Conservation (phyloP, 192 early-diverging fungal genomes). For the Entomortierella chlamydospora region DNA sequence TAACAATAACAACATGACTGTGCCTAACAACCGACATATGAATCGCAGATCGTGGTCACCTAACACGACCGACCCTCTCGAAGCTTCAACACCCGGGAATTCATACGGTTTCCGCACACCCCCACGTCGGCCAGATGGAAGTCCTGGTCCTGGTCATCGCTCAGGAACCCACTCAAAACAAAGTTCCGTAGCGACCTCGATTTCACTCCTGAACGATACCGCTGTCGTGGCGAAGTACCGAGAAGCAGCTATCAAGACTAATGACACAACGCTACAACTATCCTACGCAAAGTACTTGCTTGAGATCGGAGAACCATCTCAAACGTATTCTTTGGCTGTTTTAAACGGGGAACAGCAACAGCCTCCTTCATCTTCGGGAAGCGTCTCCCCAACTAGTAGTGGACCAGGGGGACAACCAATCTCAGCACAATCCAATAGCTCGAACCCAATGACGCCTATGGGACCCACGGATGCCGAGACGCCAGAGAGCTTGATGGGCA, state of each 20-base stretch:
- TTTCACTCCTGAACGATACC: conserved; percentile 34
- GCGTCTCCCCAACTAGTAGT: background rate
- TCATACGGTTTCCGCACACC: conserved; percentile 18
- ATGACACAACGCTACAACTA: conserved; percentile 76
- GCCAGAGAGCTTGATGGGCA: conserved; percentile 2
- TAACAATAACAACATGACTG: background rate
- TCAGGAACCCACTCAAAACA: conserved; percentile 32
- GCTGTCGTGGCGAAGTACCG: conserved; percentile 67
- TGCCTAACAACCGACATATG: background rate
- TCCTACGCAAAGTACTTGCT: conserved; percentile 84
- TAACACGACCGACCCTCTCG: conserved; percentile 27
- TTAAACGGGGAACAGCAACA: background rate
- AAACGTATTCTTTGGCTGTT: background rate
- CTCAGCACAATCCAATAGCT: no score
- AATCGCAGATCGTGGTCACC: conserved; percentile 42
- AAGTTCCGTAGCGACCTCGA: conserved; percentile 37
- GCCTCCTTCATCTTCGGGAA: conserved; percentile 1
- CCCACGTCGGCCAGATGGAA: conserved; percentile 19
- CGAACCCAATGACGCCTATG: background rate
- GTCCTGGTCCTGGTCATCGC: conserved; percentile 12
- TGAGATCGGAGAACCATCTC: conserved; percentile 63
- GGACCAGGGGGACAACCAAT: no score
- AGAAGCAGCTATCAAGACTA: conserved; percentile 80
- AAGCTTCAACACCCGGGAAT: background rate
- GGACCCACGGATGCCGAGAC: conserved; percentile 5